These are phyloP conservation scores for Drechslera avenae DNA, from an alignment of 2,329 filamentous ascomycete species.

Conservation along the genomic window DNA sequence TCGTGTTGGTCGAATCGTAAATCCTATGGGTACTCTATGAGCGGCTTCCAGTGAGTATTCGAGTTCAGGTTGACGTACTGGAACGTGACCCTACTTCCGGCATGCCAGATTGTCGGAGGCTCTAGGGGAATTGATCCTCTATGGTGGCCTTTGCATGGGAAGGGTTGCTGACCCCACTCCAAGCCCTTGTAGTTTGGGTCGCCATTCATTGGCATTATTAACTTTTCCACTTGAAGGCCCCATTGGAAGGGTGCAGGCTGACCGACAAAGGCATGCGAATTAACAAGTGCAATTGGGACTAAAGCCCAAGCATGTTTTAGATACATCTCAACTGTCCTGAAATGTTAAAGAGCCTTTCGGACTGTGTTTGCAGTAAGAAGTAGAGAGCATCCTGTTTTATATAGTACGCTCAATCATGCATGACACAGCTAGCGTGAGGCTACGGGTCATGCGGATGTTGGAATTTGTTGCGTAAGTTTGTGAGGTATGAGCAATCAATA, in stretches of 20 bases:
- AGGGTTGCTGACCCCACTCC: conserved; percentile 7
- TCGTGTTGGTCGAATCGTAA: conserved; percentile 9
- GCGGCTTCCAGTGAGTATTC: background rate
- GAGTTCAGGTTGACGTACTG: background rate
- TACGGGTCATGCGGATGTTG: background rate
- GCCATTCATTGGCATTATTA: conserved; percentile 12
- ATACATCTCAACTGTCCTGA: background rate
- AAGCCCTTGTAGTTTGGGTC: conserved; percentile 5
- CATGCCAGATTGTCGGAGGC: conserved; percentile 5
- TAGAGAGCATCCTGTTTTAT: background rate
- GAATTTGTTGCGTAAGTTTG: background rate
- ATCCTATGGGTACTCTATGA: background rate
- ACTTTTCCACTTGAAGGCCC: conserved; percentile 6
- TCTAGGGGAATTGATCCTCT: background rate
- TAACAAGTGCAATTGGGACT: background rate
- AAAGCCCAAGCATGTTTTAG: background rate
- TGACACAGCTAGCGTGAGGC: background rate
- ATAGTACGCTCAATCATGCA: background rate
- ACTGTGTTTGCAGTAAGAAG: background rate
- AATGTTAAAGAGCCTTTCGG: background rate
- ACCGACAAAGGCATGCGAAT: conserved; percentile 6
- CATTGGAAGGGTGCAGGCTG: conserved; percentile 1
- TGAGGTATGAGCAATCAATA: background rate
- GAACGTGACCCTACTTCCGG: conserved; percentile 5
- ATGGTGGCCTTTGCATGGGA: conserved; percentile 8